A percentile compares a stretch with the other conserved stretches of the same genome.
Conservation (phyloP, 2,329 filamentous ascomycete species). For the Diplodia scrobiculata region DNA sequence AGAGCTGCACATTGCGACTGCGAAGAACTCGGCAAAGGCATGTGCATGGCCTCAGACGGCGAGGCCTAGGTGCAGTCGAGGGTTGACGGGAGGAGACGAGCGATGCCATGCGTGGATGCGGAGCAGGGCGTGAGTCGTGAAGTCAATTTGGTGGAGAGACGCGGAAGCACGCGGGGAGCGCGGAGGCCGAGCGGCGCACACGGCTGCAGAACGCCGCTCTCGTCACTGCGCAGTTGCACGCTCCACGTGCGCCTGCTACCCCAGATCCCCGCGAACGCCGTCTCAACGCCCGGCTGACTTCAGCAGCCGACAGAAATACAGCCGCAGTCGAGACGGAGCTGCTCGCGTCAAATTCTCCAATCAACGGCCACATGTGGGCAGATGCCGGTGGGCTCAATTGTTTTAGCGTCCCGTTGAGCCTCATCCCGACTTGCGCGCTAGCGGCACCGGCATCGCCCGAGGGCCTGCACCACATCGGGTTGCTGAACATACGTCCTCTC, state of each 20-base stretch:
- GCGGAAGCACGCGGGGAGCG: background rate
- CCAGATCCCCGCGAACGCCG: too few species aligned
- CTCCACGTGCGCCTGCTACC: too few species aligned
- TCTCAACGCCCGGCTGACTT: too few species aligned
- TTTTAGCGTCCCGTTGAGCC: background rate
- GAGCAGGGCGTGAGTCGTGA: background rate
- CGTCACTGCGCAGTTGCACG: background rate
- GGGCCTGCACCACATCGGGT: too few species aligned
- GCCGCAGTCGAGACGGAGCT: too few species aligned
- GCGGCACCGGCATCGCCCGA: too few species aligned
- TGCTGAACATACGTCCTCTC: too few species aligned
- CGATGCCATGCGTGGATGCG: background rate
- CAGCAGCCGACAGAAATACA: too few species aligned
- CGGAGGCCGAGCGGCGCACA: background rate
- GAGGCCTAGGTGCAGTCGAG: background rate
- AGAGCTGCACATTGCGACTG: background rate
- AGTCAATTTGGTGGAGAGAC: background rate
- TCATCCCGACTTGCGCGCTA: background rate
- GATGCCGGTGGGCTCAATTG: too few species aligned
- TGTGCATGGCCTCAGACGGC: background rate
- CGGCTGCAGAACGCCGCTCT: background rate
- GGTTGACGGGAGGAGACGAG: background rate
- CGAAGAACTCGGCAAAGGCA: background rate
- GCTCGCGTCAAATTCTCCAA: too few species aligned
- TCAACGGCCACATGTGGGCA: background rate